Base-by-base conservation (phyloP, 2,329 filamentous ascomycete genomes). In the Exophiala xenobiotica region DNA sequence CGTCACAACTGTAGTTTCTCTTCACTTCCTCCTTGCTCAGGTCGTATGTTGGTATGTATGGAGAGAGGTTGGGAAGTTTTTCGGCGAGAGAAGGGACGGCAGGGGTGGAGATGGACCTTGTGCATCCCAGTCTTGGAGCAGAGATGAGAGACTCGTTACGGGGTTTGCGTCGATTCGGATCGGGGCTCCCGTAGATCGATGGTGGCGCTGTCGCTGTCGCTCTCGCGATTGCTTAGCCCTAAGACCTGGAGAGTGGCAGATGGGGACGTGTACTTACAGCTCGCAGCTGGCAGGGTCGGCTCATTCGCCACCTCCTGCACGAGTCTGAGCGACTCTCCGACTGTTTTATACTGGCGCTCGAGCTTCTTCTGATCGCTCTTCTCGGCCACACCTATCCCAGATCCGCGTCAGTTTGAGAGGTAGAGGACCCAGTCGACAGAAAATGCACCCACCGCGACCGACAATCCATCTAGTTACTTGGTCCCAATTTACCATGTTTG, bases 1-100 rank as follows among this genome's bases (percentile, higher is more conserved):
- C 56, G 24, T 54, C 46, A 24, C 29, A 39, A 31, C 58, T 61
- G 56, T 57, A 56, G 20, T 46, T 61, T 33, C 51, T 46, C 45
- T 49, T 55, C 31, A 59, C 37, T 11, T 57, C 51, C 11, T 54
- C 49, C 7, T 46, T n/a, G 18, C 37, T 50, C 16, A 54, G 20
- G 26, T 57, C 54, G 47, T 50, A 48, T 35, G 56, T 49, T 14
- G 54, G 45, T 29, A 39, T 47, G n/a, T 24, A 22, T 16, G 41
- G 43, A 3, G 29, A 38, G 23, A 22, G 26, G 23, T 27, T 31
- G 8, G 29, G 18, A 14, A 33, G 9, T 14, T 33, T 14, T 33
- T 20, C 23, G 5, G 35, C 18, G 16, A 48, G 19, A 3, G 44
- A 24, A 12, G 53, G 38, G 16, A 53, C 19, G 6, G 44, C 43